A percentile compares a stretch with the other conserved stretches of the same genome.
These are phyloP conservation scores for Pseudocercospora macadamiae DNA, from an alignment of 2,329 filamentous ascomycete species.

Conservation along the genomic window DNA sequence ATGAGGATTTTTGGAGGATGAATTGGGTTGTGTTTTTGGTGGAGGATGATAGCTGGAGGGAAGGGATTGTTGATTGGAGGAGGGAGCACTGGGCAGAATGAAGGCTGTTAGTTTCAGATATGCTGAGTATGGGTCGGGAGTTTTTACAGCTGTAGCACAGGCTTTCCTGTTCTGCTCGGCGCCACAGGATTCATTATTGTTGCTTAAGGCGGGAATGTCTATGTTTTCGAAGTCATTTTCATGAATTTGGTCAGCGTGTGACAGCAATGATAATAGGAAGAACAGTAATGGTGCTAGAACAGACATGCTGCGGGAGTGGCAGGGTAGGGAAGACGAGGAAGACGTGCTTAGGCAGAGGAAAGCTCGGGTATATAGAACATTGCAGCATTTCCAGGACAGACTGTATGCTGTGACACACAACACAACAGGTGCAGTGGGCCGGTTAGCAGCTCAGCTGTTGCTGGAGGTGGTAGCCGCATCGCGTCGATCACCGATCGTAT, in stretches of 20 bases:
- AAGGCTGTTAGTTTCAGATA: too few species aligned
- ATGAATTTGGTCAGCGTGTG: not conserved
- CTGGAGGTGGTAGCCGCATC: too few species aligned
- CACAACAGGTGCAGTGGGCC: too few species aligned
- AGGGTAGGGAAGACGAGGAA: too few species aligned
- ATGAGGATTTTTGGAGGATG: slow-evolving; percentile 8
- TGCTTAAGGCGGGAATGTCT: not conserved
- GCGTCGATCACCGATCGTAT: too few species aligned
- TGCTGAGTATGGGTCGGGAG: not conserved
- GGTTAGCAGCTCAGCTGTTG: too few species aligned
- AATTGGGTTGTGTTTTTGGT: slow-evolving; percentile 9
- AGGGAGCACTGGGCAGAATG: not conserved
- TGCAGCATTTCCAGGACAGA: too few species aligned
- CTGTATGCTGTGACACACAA: too few species aligned
- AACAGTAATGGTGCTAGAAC: too few species aligned
- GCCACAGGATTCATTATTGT: not conserved
- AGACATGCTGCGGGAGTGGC: too few species aligned
- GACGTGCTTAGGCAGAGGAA: too few species aligned
- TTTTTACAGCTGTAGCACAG: not conserved
- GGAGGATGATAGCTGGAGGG: not conserved
- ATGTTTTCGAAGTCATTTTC: not conserved
- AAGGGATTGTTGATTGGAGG: not conserved
- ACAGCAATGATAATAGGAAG: not conserved
- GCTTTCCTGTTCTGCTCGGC: not conserved
- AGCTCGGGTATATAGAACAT: too few species aligned